Base-by-base conservation (phyloP, 176 grass and related monocot genomes). In the Zoysia pacifica region DNA sequence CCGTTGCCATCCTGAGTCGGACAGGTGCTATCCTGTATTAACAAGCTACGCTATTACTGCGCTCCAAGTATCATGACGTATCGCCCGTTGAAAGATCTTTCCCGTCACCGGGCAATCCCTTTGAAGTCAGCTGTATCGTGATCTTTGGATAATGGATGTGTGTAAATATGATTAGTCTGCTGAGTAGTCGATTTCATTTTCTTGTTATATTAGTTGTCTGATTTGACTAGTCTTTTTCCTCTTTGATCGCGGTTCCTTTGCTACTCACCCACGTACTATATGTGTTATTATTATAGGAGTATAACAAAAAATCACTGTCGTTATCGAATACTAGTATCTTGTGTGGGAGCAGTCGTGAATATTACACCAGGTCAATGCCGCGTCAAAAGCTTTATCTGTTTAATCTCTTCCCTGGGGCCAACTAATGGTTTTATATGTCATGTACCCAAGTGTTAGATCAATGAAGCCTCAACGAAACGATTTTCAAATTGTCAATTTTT, bases 341-440 rank as follows among this genome's bases (percentile, higher is more conserved):
- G 11, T 56, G 73, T 64, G 48, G 50, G 40, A 19, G n/a, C 53
- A 76, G 47, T 56, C 56, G 65, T 77, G 64, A 52, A 77, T 65
- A 47, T 47, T 19, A 71, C 76, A 64, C 36, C 48, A 43, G 13
- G 54, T 77, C 65, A 62, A 39, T 65, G 67, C 65, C 65, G 48
- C 73, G 40, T 82, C 72, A 82, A 73, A 28, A 68, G 62, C 60
- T 38, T 70, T 74, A 69, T 81, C 84, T 62, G 7, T 49, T 75
- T 64, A 58, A 76, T 48, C 20, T 28, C 28, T 28, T 28, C 28
- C 28, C 28, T 28, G 28, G 28, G 28, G 28, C 28, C 28, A 28
- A 28, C 28, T 28, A 28, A 28, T 28, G 28, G 28, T 28, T 28
- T 28, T 28, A 28, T 28, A 28, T 28, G 28, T 28, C 28, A 28